Base-by-base conservation (phyloP, 2,329 filamentous ascomycete species). In the Ceratocystis smalleyi region DNA sequence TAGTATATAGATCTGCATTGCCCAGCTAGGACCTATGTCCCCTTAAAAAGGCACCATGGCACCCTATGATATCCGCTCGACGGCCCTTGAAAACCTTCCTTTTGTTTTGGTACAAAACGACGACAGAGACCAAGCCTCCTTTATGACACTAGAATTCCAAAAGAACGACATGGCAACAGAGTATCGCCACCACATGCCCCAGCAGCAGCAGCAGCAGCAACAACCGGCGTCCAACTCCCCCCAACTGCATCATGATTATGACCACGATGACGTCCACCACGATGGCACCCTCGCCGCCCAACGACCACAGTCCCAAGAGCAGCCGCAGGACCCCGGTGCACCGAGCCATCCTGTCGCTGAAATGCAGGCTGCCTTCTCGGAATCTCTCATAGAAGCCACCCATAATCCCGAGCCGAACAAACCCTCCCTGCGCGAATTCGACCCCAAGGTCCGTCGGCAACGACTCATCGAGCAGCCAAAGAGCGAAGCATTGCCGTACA, bases 281-380 rank as follows among this genome's bases (percentile, higher is more conserved):
- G 17, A 55, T 60, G 40, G 12, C 61, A 49, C 40, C 43, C 6
- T 49, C 47, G 12, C 47, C 22, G 7, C 8, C 47, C 17, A 22
- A 22, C 2, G 30, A 68, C 40, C 67, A 65, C 30, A 49, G n/a
- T 22, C 24, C 1, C 27, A 60, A 45, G 12, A 60, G 7, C 59
- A 60, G 19, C 40, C 30, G 12, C 59, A 45, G 43, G 40, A 49
- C 40, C 17, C 64, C 24, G 43, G 45, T 22, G 72, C 76, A 22
- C 77, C 77, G 10, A 70, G 73, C 32, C 89, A 95, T 71, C 89
- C 89, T 5, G 85, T 94, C 62, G 76, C 82, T 17, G 81, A 82
- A 35, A 88, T 94, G 83, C 89, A 94, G 73, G 83, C 81, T 67
- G 88, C 89, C 67, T 94, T 95, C 72, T 85, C 88, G 69, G 89